Evolutionary conservation across 352 stramenopile genomes (phyloP), one percentile per base, ranked within the genome.

Genomic region (Thraustotheca clavata): DNA sequence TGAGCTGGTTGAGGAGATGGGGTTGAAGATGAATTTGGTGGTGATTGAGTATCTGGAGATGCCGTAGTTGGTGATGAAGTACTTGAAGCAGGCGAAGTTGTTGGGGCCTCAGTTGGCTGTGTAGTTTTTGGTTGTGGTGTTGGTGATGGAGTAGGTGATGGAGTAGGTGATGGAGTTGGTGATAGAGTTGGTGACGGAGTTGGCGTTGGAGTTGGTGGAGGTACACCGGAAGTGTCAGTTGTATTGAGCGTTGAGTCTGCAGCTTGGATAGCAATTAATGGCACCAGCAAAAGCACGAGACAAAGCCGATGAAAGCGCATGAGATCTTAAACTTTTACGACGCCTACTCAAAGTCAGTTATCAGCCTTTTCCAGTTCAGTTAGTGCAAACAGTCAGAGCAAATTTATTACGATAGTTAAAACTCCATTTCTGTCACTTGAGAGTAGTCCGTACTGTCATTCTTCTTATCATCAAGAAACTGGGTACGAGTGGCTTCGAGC

Each of bases 341-440:
- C n/a, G n/a, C n/a, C n/a, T n/a, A n/a, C n/a, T n/a, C n/a, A n/a
- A n/a, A n/a, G n/a, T n/a, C n/a, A n/a, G n/a, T n/a, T n/a, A n/a
- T n/a, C n/a, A n/a, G n/a, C n/a, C 39, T 2, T 24, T 24, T 47
- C 39, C 39, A 47, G 4, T n/a, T n/a, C 39, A 4, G 27, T 24
- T 47, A 27, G 39, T 27, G n/a, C 39, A n/a, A 47, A 47, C 2
- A 47, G 27, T 27, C 39, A 24, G n/a, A 4, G 39, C 39, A 47
- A 5, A 2, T 5, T n/a, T 47, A 24, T n/a, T n/a, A 47, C 38
- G 38, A 43, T 20, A 43, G 39, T 24, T 47, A 47, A 47, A 47
- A 47, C 39, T 47, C 39, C 39, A 47, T 47, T 47, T 47, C 39
- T 27, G 39, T 47, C 39, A 47, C 39, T 47, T 47, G 39, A n/a